These are phyloP conservation scores for Mucor circinelloides DNA, from an alignment of 371 early-diverging fungal genomes.

Conservation along the genomic window DNA sequence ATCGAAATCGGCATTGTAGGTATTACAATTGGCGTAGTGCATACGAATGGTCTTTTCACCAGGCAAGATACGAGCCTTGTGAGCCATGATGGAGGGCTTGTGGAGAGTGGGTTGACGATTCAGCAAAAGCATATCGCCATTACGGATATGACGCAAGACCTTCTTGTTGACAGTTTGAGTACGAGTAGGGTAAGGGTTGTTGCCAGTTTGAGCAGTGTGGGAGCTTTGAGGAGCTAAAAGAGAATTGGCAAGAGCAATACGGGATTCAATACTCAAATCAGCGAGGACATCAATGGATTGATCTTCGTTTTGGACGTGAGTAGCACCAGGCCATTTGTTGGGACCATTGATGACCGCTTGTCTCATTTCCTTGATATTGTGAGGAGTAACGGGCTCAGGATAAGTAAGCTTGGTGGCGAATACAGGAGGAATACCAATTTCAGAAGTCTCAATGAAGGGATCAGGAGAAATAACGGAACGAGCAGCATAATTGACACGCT, in stretches of 20 bases:
- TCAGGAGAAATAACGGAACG: slow-evolving; percentile 99
- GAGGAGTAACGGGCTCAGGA: slow-evolving; percentile 97
- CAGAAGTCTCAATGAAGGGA: slow-evolving; percentile 97
- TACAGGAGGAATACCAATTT: slow-evolving; percentile 98
- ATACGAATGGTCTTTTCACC: slow-evolving; percentile 97
- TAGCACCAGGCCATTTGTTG: slow-evolving; percentile 98
- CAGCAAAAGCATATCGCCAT: slow-evolving; percentile 97
- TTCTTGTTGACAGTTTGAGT: slow-evolving; percentile 86
- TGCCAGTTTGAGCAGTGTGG: slow-evolving; percentile 45
- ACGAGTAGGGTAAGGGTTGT: slow-evolving; percentile 61
- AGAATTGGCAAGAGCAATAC: slow-evolving; percentile 96
- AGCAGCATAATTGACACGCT: slow-evolving; percentile 99
- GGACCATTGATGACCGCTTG: slow-evolving; percentile 98
- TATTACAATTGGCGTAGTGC: slow-evolving; percentile 99
- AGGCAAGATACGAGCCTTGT: slow-evolving; percentile 95
- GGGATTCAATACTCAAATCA: slow-evolving; percentile 81
- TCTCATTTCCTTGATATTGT: slow-evolving; percentile 92
- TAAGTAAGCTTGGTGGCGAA: slow-evolving; percentile 98
- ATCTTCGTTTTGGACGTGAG: slow-evolving; percentile 92
- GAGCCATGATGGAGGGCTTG: slow-evolving; percentile 99
- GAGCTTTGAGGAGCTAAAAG: slow-evolving; percentile 85
- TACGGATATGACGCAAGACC: slow-evolving; percentile 95
- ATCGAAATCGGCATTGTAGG: slow-evolving; percentile 99
- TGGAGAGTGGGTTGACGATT: slow-evolving; percentile 99
- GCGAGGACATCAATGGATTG: slow-evolving; percentile 81